Evolutionary conservation across 495 filamentous ascomycete genomes (phyloP), one percentile per base, ranked within the genome.

Genomic region (Glarea lozoyensis): DNA sequence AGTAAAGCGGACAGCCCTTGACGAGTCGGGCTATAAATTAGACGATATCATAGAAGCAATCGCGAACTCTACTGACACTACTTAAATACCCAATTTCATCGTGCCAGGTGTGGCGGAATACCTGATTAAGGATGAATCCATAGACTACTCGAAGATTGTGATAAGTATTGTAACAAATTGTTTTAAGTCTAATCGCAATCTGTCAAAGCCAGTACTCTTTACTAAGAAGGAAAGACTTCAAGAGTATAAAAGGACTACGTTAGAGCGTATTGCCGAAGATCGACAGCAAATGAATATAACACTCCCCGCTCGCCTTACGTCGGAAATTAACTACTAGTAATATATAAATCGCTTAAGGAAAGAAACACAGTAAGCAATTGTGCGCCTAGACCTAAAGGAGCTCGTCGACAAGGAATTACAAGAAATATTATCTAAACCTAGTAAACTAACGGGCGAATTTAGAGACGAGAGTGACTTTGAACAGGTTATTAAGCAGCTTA

Each of bases 401-500:
- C 13, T 51, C 16, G 20, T 33, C n/a, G 25, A 40, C 27, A 44
- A 36, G 18, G 48, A 39, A 42, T 2, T 51, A 32, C 48, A 42
- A 42, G 22, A 40, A 2, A n/a, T 42, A 40, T 22, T 46, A 23
- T 45, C 43, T 17, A 32, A 51, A 32, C 48, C 48, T 4, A 9
- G 3, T 27, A 37, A 51, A 38, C 48, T 51, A 12, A 51, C 25
- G 9, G 40, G 48, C 38, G 48, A 51, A 22, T 51, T 46, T 32
- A 51, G 30, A 21, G 34, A 51, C 30, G 48, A 51, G 22, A 51
- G 37, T 43, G 48, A 51, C 37, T 51, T 46, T 39, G 35, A 45
- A 21, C 30, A 31, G 25, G 32, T 24, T 29, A 46, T 51, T 16
- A 46, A 41, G 16, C 33, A 46, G 41, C 45, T 51, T 31, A 21